phyloP scores from a whole-genome alignment of 148 eudicot species.

The Vaccinium myrtillus region DNA sequence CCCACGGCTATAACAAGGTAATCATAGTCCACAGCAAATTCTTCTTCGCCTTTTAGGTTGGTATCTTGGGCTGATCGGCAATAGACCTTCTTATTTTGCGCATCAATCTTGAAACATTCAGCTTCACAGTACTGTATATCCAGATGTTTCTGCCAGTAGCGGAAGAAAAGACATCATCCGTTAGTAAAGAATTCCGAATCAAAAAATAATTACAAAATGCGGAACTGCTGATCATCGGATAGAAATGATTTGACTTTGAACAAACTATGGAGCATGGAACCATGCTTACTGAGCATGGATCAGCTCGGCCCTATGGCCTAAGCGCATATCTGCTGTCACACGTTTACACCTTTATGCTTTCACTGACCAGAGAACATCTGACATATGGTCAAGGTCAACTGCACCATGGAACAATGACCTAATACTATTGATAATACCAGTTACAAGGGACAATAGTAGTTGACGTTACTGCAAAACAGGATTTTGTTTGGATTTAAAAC shows the following conservation, averaged over 20 bases:
- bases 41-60: constrained; percentile 21
- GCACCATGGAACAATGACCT: constrained; percentile 1
- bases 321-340: not conserved
- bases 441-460: not conserved
- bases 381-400: not conserved
- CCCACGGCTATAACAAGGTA: constrained; percentile 41
- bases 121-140: constrained; percentile 30
- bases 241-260: not conserved
- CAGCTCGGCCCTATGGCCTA: not conserved
- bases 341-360: not conserved
- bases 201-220: not conserved
- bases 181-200: not conserved
- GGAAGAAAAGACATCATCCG: not conserved
- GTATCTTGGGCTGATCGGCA: constrained; percentile 28
- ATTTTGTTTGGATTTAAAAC: not conserved
- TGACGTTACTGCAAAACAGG: not conserved
- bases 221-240: not conserved
- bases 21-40: constrained; percentile 39
- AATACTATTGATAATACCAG: not conserved
- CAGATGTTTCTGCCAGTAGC: constrained; percentile 25
- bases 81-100: constrained; percentile 32
- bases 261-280: not conserved
- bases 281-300: no score
- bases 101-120: constrained; percentile 39
- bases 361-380: not conserved